These are phyloP conservation scores for Ceratopteris richardii DNA, from an alignment of 75 land plant genomes.

Conservation along the genomic window DNA sequence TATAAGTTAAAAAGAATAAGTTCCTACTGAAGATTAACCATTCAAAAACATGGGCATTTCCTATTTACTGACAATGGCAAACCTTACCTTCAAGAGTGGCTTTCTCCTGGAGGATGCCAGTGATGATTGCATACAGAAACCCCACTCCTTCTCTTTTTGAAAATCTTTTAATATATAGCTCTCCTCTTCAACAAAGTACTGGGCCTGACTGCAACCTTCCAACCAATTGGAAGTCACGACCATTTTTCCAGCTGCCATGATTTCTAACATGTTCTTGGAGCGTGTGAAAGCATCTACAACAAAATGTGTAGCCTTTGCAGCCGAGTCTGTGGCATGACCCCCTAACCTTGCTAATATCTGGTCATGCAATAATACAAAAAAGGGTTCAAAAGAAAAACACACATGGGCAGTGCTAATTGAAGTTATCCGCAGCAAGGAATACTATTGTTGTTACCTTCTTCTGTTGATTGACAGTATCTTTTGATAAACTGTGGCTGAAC, in stretches of 20 bases:
- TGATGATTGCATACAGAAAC: slow-evolving; percentile 74
- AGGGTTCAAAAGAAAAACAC: too few relatives aligned
- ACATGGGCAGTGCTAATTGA: too few relatives aligned
- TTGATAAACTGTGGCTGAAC: slow-evolving; percentile 74
- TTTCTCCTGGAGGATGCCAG: slow-evolving; percentile 51
- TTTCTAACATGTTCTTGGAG: slow-evolving; percentile 86
- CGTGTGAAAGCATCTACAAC: slow-evolving; percentile 78
- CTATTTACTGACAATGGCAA: too few relatives aligned
- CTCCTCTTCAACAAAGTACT: slow-evolving; percentile 67
- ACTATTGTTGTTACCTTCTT: slow-evolving; percentile 44
- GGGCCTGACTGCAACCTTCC: slow-evolving; percentile 66
- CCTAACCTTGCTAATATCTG: slow-evolving; percentile 72
- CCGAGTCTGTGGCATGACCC: slow-evolving; percentile 31
- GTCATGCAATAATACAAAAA: not conserved
- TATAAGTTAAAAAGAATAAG: not conserved
- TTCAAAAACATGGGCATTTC: too few relatives aligned
- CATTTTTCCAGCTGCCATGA: slow-evolving; percentile 77
- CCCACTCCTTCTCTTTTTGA: slow-evolving; percentile 86
- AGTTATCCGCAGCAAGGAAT: too few relatives aligned
- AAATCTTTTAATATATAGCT: slow-evolving; percentile 60
- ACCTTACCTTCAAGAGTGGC: slow-evolving; percentile 65
- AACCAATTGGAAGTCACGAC: slow-evolving; percentile 83
- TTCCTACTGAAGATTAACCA: not conserved
- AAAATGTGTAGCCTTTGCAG: slow-evolving; percentile 83
- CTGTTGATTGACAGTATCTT: slow-evolving; percentile 57